Base-by-base conservation (phyloP, 2,329 filamentous ascomycete species). In the Colletotrichum phormii region DNA sequence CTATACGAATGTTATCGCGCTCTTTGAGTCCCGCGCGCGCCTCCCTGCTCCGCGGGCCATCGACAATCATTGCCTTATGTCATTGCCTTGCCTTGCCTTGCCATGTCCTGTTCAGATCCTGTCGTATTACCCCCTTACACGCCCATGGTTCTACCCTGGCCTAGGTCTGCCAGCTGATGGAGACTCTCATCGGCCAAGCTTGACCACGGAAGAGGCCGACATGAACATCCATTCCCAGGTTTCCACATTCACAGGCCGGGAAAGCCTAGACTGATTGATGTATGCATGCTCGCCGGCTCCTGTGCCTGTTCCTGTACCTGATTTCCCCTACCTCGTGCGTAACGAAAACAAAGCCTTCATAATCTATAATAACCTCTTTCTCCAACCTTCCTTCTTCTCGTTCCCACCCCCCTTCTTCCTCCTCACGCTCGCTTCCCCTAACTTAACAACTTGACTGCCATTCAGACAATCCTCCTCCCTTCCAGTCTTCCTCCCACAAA, bases 381-480 rank as follows among this genome's bases (percentile, higher is more conserved):
- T 49, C 68, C 37, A 22, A 31, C 55, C 13, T n/a, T 35, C 22
- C 18, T 60, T 5, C 13, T 37, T n/a, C 59, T 33, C 11, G 11
- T 31, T 18, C 11, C 4, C 31, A 35, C 57, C 33, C 11, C 22
- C 18, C 18, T n/a, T 42, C 22, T 37, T 37, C 22, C 42, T 67
- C 68, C 35, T 71, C 63, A 67, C 68, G 68, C 67, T 71, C 57
- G 63, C 42, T 71, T 62, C 22, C 60, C 55, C 46, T 5, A 35
- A 42, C 5, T 4, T 4, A 1, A n/a, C 42, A 46, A 65, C 54
- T 57, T 62, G 57, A 67, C 66, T 67, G 68, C 55, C 68, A 67
- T 49, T 31, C 12, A 71, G 68, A 71, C 68, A 62, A 71, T 61
- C 26, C 55, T 26, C 42, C 53, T 46, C 42, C 42, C 46, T 26